phyloP scores from a whole-genome alignment of 805 yeast genomes.

The Saccharomycopsis sp. region DNA sequence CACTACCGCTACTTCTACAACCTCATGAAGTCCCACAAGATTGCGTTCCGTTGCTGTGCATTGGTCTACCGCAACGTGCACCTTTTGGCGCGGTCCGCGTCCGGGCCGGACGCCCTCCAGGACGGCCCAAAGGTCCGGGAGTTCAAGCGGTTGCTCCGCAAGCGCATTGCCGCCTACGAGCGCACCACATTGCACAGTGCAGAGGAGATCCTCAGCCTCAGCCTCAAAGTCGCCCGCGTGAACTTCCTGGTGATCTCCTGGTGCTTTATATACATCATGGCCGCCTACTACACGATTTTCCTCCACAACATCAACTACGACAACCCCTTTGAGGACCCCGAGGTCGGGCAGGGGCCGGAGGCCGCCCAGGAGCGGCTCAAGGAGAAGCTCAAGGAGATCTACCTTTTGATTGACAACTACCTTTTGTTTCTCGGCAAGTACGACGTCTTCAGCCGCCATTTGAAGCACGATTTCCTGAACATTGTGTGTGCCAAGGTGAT shows the following conservation, averaged over 20 bases:
- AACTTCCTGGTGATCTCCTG: constrained; percentile 2
- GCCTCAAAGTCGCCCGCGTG: not conserved
- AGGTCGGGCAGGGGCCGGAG: not conserved
- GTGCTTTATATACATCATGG: constrained; percentile 2
- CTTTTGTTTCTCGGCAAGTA: not conserved
- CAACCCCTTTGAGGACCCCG: not conserved
- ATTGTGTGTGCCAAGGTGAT: not conserved
- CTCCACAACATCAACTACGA: constrained; percentile 3
- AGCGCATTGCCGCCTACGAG: not conserved
- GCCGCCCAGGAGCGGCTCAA: not conserved
- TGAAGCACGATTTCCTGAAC: not conserved
- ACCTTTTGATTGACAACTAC: not conserved
- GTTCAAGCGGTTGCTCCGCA: not conserved
- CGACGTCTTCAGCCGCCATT: not conserved
- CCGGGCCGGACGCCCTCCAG: too few relatives aligned
- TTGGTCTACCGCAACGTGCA: constrained; percentile 2
- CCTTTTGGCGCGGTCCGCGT: too few relatives aligned
- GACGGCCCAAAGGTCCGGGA: not conserved
- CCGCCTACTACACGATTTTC: constrained; percentile 6
- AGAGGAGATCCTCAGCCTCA: not conserved
- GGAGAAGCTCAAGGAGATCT: not conserved
- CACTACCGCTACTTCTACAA: constrained; percentile 5
- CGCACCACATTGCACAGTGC: not conserved
- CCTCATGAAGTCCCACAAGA: constrained; percentile 8
- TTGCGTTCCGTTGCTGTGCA: constrained; percentile 8